phyloP scores from a whole-genome alignment of 2,329 filamentous ascomycete genomes.

The Coniella lustricola region DNA sequence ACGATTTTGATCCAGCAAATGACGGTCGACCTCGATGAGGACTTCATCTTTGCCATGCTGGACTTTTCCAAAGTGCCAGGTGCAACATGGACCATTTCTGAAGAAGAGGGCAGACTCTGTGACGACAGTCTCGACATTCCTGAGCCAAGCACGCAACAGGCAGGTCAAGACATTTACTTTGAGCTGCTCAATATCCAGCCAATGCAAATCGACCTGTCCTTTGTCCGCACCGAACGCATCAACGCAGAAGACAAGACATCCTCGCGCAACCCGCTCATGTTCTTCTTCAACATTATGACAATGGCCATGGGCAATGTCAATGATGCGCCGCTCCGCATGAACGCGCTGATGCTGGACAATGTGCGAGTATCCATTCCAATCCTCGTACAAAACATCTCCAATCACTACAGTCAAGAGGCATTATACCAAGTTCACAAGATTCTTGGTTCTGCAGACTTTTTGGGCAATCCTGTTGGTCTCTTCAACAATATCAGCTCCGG shows the following conservation, averaged over 20 bases:
- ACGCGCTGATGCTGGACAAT: slow-evolving; percentile 90
- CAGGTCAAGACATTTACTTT: slow-evolving; percentile 94
- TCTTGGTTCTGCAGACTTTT: slow-evolving; percentile 91
- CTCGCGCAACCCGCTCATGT: slow-evolving; percentile 91
- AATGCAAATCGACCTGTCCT: slow-evolving; percentile 95
- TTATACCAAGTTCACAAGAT: slow-evolving; percentile 96
- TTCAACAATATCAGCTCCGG: slow-evolving; percentile 99
- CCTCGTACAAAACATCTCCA: slow-evolving; percentile 77
- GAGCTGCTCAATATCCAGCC: slow-evolving; percentile 95
- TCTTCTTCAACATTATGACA: slow-evolving; percentile 95
- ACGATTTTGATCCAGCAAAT: slow-evolving; percentile 92
- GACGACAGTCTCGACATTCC: slow-evolving; percentile 88
- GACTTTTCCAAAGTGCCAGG: slow-evolving; percentile 93
- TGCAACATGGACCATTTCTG: slow-evolving; percentile 71
- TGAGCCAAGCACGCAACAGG: slow-evolving; percentile 76
- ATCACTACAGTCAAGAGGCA: slow-evolving; percentile 94
- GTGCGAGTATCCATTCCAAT: slow-evolving; percentile 82
- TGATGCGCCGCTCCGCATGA: slow-evolving; percentile 89
- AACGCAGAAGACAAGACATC: slow-evolving; percentile 94
- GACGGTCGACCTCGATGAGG: slow-evolving; percentile 95
- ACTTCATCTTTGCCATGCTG: slow-evolving; percentile 92
- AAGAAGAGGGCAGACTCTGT: slow-evolving; percentile 77
- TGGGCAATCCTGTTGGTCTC: slow-evolving; percentile 92
- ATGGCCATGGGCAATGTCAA: slow-evolving; percentile 99
- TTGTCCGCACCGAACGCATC: slow-evolving; percentile 92